Evolutionary conservation across 2,329 filamentous ascomycete species (phyloP), one percentile per base, ranked within the genome.

Genomic region (Purpureocillium takamizusanense): DNA sequence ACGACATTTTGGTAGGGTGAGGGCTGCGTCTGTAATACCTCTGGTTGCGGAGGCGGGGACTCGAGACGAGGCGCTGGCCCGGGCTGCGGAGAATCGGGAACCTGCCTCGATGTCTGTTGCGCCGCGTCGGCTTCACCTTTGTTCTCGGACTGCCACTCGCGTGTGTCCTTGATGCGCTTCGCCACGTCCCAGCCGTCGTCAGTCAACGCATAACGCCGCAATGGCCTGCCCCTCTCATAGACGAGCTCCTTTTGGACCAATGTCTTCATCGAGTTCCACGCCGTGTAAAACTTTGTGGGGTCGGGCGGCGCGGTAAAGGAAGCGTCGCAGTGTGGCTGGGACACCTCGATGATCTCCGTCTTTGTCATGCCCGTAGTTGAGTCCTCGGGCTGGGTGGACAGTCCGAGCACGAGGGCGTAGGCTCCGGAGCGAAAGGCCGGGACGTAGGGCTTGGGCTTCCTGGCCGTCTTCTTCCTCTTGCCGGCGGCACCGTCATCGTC

Each of bases 201-300:
- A 0, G 84, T 86, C 28, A 92, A 62, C 2, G 70, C 67, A 52
- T 88, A 92, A 46, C 72, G 76, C 42, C 78, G 74, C 14, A 78
- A 58, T 0, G 83, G 84, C 13, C 81, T 70, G 0, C 83, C 81
- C 38, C 76, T 77, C 47, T 84, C 80, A 40, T 78, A 80, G 0
- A 89, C 82, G 4, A 89, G 62, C 41, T 87, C 83, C 53, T 89
- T 87, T 38, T 78, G 69, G 5, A 80, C 48, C 25, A 92, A 62
- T 0, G 81, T 86, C 53, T 85, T 86, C 72, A 90, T 88, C 2
- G 84, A 87, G 51, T 76, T 83, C 85, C 85, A 92, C 0, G 86
- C 86, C 0, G 85, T 90, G 49, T 86, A 85, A 50, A 76, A 84
- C 40, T 79, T 83, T 10, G 70, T 79, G 1, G 82, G 67, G 38